These are phyloP conservation scores for Volvox carteri DNA, from an alignment of 163 green algal genomes.

Conservation along the genomic window DNA sequence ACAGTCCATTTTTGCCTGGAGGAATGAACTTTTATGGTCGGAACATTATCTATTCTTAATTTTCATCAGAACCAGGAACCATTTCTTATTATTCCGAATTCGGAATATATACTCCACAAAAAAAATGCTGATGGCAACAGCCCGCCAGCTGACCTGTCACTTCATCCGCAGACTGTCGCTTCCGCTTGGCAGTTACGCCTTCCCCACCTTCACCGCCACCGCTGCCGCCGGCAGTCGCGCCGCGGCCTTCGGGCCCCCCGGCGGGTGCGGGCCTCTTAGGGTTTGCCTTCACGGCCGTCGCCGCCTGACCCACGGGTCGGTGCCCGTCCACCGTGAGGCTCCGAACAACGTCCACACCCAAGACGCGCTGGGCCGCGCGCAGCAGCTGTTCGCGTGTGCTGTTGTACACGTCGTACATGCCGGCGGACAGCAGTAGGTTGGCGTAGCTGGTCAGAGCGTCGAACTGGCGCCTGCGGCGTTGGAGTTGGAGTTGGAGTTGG, in stretches of 20 bases:
- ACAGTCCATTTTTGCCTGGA: too few species aligned
- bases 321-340: not conserved
- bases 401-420: conserved; percentile 53
- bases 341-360: conserved; percentile 31
- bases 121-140: too few species aligned
- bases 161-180: too few species aligned
- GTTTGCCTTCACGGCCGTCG: not conserved
- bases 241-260: not conserved
- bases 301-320: not conserved
- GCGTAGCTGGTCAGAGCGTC: conserved; percentile 45
- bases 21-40: too few species aligned
- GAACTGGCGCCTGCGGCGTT: conserved; percentile 49
- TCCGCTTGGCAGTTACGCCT: not conserved
- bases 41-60: too few species aligned
- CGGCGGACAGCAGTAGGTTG: conserved; percentile 54
- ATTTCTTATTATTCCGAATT: too few species aligned
- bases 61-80: too few species aligned
- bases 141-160: too few species aligned
- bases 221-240: not conserved
- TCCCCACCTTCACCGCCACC: not conserved
- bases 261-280: not conserved
- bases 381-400: conserved; percentile 51
- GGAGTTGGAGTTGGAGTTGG: not conserved
- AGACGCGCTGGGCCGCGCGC: conserved; percentile 24
- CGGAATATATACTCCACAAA: too few species aligned